Conservation (phyloP, 805 yeast genomes). For the Grigorovia transvaalensis region DNA sequence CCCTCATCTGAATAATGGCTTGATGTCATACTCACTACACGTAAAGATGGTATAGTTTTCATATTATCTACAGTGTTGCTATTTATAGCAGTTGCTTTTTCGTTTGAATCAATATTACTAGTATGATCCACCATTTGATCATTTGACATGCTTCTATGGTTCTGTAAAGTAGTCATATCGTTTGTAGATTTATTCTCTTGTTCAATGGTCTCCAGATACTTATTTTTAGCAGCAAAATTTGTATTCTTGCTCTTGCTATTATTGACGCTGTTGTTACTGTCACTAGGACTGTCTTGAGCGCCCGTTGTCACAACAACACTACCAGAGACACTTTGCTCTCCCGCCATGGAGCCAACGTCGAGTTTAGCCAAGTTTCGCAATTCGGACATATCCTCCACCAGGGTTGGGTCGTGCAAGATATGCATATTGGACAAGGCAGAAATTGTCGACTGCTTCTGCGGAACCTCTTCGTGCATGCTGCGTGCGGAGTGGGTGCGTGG, state of each 20-base stretch:
- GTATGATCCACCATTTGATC: not conserved
- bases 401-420: conserved; percentile 22
- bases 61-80: not conserved
- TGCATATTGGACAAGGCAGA: conserved; percentile 6
- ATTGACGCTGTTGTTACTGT: not conserved
- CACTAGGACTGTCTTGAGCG: not conserved
- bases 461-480: conserved; percentile 2
- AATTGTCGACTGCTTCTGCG: conserved; percentile 3
- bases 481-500: not conserved
- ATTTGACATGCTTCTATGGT: not conserved
- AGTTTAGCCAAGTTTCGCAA: conserved; percentile 12
- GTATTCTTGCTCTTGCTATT: not conserved
- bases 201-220: not conserved
- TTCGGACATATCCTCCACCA: conserved; percentile 25
- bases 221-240: not conserved
- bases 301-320: conserved; percentile 21
- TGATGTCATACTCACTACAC: conserved; percentile 10
- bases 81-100: not conserved
- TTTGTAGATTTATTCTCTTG: not conserved
- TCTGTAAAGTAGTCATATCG: not conserved
- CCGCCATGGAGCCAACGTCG: conserved; percentile 4
- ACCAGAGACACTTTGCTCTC: conserved; percentile 17
- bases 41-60: not conserved
- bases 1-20: conserved; percentile 8
- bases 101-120: not conserved